phyloP scores from a whole-genome alignment of 768 basidiomycete genomes.

The Tylopilus sp. region DNA sequence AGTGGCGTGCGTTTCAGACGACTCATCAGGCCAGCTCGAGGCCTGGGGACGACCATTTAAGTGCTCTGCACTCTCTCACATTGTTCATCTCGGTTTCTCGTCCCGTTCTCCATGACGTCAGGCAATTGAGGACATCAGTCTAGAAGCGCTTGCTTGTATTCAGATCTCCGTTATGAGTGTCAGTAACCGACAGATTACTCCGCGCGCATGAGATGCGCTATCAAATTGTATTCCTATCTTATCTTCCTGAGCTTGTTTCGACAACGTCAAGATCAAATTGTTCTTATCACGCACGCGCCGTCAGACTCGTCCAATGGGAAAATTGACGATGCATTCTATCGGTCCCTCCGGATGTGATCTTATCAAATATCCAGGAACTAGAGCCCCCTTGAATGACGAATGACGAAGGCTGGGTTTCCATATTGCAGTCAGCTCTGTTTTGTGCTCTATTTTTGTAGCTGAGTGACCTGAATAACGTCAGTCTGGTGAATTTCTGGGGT shows the following conservation, averaged over 20 bases:
- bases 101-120: background rate
- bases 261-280: background rate
- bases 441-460: too few species aligned
- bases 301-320: constrained; percentile 13
- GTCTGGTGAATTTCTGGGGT: background rate
- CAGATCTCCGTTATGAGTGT: background rate
- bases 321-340: constrained; percentile 4
- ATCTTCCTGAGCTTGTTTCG: background rate
- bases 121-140: background rate
- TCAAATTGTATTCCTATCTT: too few species aligned
- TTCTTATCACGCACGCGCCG: background rate
- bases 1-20: too few species aligned
- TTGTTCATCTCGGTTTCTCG: too few species aligned
- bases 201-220: background rate
- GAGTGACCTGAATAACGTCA: background rate
- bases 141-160: background rate
- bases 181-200: background rate
- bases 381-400: background rate
- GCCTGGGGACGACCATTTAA: too few species aligned
- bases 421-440: background rate
- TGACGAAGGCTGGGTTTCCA: background rate
- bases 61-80: too few species aligned
- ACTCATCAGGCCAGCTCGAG: too few species aligned
- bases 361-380: background rate
- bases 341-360: background rate